Evolutionary conservation across 257 asterid genomes (phyloP).

Genomic region (Lycium ferocissimum): DNA sequence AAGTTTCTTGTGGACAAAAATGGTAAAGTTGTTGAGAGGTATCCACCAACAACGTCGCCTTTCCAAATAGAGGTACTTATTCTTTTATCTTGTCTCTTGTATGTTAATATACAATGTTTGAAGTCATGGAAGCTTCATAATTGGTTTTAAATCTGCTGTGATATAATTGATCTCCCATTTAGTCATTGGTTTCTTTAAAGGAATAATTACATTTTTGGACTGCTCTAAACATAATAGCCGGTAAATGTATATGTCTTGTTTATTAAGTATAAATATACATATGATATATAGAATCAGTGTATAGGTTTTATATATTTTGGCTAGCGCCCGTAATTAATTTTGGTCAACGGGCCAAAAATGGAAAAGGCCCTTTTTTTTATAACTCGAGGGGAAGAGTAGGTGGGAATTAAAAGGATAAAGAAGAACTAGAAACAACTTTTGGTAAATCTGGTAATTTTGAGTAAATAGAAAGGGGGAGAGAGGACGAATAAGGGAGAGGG

Average conservation of each 20-base stretch:
- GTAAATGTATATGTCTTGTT: no score
- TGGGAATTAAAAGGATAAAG: not conserved
- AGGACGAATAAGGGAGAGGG: not conserved
- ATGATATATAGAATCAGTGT: no score
- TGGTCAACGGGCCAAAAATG: no score
- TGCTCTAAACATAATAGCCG: no score
- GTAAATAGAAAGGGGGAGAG: not conserved
- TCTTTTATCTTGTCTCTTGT: not conserved
- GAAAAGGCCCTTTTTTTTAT: no score
- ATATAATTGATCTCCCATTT: not conserved
- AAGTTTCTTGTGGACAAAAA: constrained; percentile 90
- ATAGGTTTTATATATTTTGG: no score
- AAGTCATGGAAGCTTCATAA: not conserved
- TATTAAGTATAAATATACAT: no score
- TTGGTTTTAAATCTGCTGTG: not conserved
- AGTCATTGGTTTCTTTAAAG: not conserved
- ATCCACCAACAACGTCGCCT: constrained; percentile 90
- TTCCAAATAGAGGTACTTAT: constrained; percentile 80
- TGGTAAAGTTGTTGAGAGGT: constrained; percentile 89
- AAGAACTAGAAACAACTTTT: not conserved
- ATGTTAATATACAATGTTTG: not conserved
- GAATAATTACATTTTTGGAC: no score
- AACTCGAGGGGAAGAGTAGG: not conserved
- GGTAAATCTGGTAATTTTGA: not conserved
- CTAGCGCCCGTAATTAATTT: no score